Evolutionary conservation across 129 eudicot species (phyloP), one percentile per base, ranked within the genome.

Genomic region (Lactuca saligna): DNA sequence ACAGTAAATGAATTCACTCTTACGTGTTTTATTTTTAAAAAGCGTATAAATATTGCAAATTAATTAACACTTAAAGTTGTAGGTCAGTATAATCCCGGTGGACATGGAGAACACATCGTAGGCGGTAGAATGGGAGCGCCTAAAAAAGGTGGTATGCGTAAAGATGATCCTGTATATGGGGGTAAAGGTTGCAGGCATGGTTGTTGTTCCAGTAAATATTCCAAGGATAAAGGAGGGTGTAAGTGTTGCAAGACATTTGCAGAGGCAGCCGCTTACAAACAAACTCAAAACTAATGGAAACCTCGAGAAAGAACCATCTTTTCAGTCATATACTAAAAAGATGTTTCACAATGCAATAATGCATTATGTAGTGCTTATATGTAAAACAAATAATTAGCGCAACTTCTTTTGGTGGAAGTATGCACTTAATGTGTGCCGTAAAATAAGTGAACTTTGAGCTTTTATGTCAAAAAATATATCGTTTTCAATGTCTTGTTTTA

Each of bases 71-170:
- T 35, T 33, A 66, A 46, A 46, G 54, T 25, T 57, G 54, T 60
- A 75, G 79, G 73, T 57, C 55, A 75, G 61, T 10, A 66, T 34
- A 61, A 75, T 7, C 68, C 11, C 37, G 57, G 65, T 12, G 74
- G 74, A 13, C 6, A 13, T 57, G 75, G 29, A 25, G 29, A 1
- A 25, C 48, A 31, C 3, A 57, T 25, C 29, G 2, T 25, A 25
- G 29, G 58, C 14, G 51, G 60, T 0, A 15, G 71, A 7, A 25
- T 54, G 35, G 66, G 78, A 5, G 78, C 66, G 0, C 1, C 57
- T 1, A 8, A 58, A 9, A 13, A 31, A 0, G 44, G 59, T 0
- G 65, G 72, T 1, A 20, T 20, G 20, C 20, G 20, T 20, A 20
- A 20, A 20, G 20, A 20, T 20, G 20, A 20, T 20, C 20, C 20